Evolutionary conservation across 2,329 filamentous ascomycete genomes (phyloP), one percentile per base, ranked within the genome.

Genomic region (Drechslera avenae): DNA sequence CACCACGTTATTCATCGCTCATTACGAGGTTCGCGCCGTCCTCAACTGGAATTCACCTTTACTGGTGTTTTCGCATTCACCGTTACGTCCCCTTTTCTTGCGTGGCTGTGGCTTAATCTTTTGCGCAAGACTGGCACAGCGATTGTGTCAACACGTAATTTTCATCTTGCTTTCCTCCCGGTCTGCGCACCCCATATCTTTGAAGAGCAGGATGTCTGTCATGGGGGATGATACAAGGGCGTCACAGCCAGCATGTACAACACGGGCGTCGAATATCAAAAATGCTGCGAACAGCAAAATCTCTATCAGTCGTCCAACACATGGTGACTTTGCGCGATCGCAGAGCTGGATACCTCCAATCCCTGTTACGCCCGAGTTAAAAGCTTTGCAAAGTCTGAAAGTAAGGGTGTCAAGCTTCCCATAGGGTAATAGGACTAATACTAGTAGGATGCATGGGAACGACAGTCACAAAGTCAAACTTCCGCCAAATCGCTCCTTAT

Each of bases 301-400:
- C 1, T 10, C 16, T 4, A 13, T 42, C 2, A 34, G 19, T 4
- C 23, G 1, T 4, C 23, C 30, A 17, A 12, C 37, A 9, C 12
- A n/a, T 2, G 21, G 39, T 34, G 17, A 56, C 46, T 42, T 62
- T 18, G 54, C 64, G 3, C 47, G 52, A 4, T 64, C 59, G 1
- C 33, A 54, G 18, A 35, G 59, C 12, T 65, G 59, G 54, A 37
- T 9, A 2, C 50, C 52, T 7, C 49, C 50, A 2, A 17, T 52
- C 3, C 34, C 49, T 2, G 16, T 46, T 0, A 56, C 45, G n/a
- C 8, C 52, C 1, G 64, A 66, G 30, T 1, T 17, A 5, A 42
- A 59, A 5, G 40, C 56, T 0, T 26, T 63, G 1, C 14, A 23
- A 4, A 42, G 17, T 2, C 5, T 64, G 2, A 59, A 59, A 37